These are phyloP conservation scores for Pseudozyma tsukubaensis DNA, from an alignment of 1,284 basidiomycete species.

Conservation along the genomic window DNA sequence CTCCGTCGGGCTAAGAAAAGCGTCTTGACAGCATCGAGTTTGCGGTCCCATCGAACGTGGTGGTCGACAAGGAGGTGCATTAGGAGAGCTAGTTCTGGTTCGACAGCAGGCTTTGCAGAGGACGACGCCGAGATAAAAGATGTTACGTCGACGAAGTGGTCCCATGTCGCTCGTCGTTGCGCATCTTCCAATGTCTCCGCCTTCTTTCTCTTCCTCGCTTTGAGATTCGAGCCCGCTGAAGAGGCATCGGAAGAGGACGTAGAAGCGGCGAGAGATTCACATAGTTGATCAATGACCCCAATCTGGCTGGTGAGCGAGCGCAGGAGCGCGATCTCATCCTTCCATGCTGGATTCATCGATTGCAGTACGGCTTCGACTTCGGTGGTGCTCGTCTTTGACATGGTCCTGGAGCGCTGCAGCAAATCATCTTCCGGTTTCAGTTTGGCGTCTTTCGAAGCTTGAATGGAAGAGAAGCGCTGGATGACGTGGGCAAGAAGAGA, in stretches of 20 bases:
- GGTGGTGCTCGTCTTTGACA: conserved; percentile 10
- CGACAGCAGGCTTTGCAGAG: conserved; percentile 17
- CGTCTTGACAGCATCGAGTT: conserved; percentile 44
- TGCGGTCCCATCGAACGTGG: conserved; percentile 27
- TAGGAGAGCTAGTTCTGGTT: conserved; percentile 44
- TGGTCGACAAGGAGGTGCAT: conserved; percentile 36
- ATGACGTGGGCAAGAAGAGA: conserved; percentile 29
- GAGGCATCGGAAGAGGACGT: background rate
- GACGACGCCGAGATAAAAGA: conserved; percentile 6
- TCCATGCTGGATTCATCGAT: conserved; percentile 49
- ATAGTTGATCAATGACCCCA: conserved; percentile 33
- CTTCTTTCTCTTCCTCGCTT: conserved; percentile 11
- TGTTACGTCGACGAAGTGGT: conserved; percentile 32
- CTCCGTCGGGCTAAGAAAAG: conserved; percentile 36
- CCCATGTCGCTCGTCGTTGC: conserved; percentile 39
- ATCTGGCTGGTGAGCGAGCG: conserved; percentile 40
- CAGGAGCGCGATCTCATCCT: conserved; percentile 45
- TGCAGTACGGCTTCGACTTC: conserved; percentile 31
- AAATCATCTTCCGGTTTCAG: conserved; percentile 7
- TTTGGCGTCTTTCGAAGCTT: conserved; percentile 21
- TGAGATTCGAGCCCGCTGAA: background rate
- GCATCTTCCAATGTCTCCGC: conserved; percentile 32
- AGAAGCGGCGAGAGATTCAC: conserved; percentile 12
- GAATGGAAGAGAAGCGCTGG: conserved; percentile 11
- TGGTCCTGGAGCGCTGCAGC: conserved; percentile 11